Evolutionary conservation across 2,329 filamentous ascomycete species (phyloP).

Genomic region (Macrophomina tecta): DNA sequence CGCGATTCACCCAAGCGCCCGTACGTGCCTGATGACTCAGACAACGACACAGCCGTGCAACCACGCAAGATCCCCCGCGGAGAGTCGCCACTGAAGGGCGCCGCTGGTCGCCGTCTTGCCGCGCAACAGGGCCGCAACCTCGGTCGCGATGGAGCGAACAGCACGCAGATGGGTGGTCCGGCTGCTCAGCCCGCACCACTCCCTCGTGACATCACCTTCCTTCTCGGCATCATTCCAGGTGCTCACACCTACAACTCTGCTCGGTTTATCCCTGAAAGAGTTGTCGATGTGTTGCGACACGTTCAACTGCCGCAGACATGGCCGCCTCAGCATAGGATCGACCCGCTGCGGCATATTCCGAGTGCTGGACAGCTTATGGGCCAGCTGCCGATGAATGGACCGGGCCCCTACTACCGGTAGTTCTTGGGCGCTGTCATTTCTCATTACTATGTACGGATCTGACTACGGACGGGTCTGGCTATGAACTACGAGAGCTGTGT

Average conservation of each 20-base stretch:
- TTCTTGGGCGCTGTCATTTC: not conserved
- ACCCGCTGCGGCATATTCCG: conserved; percentile 14
- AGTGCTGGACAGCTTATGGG: conserved; percentile 7
- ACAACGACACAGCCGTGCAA: conserved; percentile 64
- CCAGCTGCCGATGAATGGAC: conserved; percentile 22
- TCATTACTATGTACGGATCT: too few species aligned
- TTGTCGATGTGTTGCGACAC: conserved; percentile 75
- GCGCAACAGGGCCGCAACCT: conserved; percentile 65
- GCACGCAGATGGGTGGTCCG: conserved; percentile 33
- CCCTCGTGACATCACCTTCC: conserved; percentile 64
- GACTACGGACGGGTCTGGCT: not conserved
- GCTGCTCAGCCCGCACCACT: conserved; percentile 65
- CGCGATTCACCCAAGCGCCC: conserved; percentile 55
- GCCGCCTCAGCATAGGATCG: conserved; percentile 19
- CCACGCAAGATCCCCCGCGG: conserved; percentile 87
- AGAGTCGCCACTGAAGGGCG: conserved; percentile 92
- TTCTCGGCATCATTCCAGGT: conserved; percentile 75
- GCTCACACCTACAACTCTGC: conserved; percentile 74
- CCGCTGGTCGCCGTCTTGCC: conserved; percentile 82
- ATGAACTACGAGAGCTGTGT: too few species aligned
- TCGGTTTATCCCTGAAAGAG: conserved; percentile 70
- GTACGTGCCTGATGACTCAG: conserved; percentile 68
- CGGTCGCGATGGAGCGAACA: conserved; percentile 29
- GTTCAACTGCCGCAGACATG: conserved; percentile 57
- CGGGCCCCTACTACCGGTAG: conserved; percentile 9